Conservation (phyloP, 2,329 filamentous ascomycete genomes). For the Talaromyces sp. region DNA sequence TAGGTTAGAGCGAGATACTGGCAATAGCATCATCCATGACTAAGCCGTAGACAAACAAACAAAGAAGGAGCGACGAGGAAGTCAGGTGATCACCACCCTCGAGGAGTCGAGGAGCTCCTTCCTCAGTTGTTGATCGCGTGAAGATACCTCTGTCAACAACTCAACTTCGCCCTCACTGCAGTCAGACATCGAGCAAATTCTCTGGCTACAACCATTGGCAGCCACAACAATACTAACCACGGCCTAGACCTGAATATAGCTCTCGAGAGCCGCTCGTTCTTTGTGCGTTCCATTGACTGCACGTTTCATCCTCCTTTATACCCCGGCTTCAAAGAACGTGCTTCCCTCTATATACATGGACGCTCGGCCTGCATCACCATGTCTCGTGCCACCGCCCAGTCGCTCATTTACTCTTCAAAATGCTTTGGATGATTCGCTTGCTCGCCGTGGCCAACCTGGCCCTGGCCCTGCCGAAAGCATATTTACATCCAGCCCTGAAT, state of each 20-base stretch:
- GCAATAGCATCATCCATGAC: background rate
- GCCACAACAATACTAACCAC: background rate
- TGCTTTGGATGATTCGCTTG: background rate
- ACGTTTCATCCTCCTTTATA: background rate
- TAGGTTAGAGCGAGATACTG: background rate
- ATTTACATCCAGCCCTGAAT: background rate
- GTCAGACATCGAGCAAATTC: no score
- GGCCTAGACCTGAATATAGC: background rate
- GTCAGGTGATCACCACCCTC: background rate
- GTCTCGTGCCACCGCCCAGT: background rate
- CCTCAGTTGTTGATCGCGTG: background rate
- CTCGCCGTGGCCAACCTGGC: background rate
- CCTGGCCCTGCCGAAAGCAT: background rate
- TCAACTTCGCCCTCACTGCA: no score
- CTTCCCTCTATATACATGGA: background rate
- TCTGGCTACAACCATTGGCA: background rate
- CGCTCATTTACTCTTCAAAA: background rate
- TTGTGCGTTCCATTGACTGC: background rate
- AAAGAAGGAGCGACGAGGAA: background rate
- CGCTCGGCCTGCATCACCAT: background rate
- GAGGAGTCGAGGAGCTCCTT: background rate
- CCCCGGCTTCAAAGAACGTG: background rate
- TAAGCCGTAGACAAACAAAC: background rate
- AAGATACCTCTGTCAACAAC: background rate
- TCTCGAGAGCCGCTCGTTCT: background rate